A percentile compares a stretch with the other conserved stretches of the same genome.
Evolutionary conservation across 495 filamentous ascomycete species (phyloP).

Genomic region (Chaetomidium leptoderma): DNA sequence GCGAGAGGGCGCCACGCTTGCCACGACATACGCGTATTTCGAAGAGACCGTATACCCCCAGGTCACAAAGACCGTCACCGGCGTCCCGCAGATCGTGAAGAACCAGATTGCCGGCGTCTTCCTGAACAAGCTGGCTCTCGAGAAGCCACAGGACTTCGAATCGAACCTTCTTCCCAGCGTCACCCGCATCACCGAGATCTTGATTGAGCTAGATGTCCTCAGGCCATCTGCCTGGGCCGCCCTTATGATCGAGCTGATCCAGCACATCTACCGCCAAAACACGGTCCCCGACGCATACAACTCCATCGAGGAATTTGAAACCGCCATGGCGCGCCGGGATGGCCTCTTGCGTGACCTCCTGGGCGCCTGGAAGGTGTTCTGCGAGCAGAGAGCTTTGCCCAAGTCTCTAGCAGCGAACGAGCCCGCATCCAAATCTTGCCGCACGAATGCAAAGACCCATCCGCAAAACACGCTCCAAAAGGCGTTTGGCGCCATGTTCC

Average conservation of each 20-base stretch:
- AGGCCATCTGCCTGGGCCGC: constrained; percentile 30
- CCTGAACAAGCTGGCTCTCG: constrained; percentile 27
- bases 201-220: constrained; percentile 31
- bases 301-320: constrained; percentile 25
- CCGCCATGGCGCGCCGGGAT: constrained; percentile 28
- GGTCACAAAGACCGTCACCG: constrained; percentile 17
- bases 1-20: constrained; percentile 16
- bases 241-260: constrained; percentile 33
- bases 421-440: background rate
- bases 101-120: constrained; percentile 21
- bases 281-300: constrained; percentile 22
- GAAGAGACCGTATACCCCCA: constrained; percentile 35
- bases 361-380: constrained; percentile 39
- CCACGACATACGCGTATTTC: constrained; percentile 40
- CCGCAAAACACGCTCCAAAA: constrained; percentile 15
- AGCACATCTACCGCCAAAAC: constrained; percentile 31
- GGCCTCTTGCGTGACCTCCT: constrained; percentile 38
- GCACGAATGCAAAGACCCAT: constrained; percentile 15
- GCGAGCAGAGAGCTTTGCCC: constrained; percentile 16
- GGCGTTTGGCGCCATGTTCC: constrained; percentile 33
- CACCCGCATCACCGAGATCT: constrained; percentile 38
- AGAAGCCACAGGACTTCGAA: constrained; percentile 35
- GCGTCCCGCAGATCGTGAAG: constrained; percentile 24
- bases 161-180: constrained; percentile 34
- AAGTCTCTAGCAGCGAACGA: background rate